These are phyloP conservation scores for Colletotrichum endophyticum DNA, from an alignment of 2,329 filamentous ascomycete genomes.

Conservation along the genomic window DNA sequence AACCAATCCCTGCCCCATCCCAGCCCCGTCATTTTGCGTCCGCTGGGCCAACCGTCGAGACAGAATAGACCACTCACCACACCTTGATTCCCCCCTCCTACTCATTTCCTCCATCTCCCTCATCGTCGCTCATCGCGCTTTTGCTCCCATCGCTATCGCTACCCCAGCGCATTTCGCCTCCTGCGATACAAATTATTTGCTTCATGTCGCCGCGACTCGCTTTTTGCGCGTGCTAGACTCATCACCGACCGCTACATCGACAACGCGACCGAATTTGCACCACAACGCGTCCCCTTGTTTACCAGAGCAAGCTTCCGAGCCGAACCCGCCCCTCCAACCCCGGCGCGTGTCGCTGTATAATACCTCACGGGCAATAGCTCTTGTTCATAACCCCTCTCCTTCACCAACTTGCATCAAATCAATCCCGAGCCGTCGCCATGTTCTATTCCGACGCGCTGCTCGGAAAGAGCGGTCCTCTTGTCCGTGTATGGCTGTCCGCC, in stretches of 20 bases:
- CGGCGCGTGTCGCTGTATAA: constrained; percentile 18
- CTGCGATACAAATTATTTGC: constrained; percentile 15
- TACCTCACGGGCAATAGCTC: constrained; percentile 9
- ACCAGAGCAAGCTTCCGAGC: constrained; percentile 17
- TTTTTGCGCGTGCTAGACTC: constrained; percentile 14
- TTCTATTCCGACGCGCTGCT: constrained; percentile 97
- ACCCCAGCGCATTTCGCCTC: constrained; percentile 4
- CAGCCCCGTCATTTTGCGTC: constrained; percentile 24
- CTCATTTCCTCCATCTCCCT: constrained; percentile 20
- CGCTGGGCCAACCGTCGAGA: constrained; percentile 8
- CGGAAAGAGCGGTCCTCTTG: constrained; percentile 95
- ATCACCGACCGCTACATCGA: background rate
- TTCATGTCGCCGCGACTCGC: constrained; percentile 19
- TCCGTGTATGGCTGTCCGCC: constrained; percentile 96
- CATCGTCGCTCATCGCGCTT: constrained; percentile 20
- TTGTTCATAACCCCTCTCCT: background rate
- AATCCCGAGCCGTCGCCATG: constrained; percentile 61
- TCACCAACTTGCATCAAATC: background rate
- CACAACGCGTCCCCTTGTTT: constrained; percentile 29
- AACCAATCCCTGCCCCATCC: constrained; percentile 19
- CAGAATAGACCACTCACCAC: constrained; percentile 18
- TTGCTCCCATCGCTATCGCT: constrained; percentile 18
- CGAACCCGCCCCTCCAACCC: constrained; percentile 7
- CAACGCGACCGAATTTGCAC: constrained; percentile 21
- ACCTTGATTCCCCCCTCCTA: constrained; percentile 20